Percentiles rank a stretch among this genome's conserved stretches.
These are phyloP conservation scores for Talaromyces sp. DNA, from an alignment of 2,329 filamentous ascomycete species.

Conservation along the genomic window DNA sequence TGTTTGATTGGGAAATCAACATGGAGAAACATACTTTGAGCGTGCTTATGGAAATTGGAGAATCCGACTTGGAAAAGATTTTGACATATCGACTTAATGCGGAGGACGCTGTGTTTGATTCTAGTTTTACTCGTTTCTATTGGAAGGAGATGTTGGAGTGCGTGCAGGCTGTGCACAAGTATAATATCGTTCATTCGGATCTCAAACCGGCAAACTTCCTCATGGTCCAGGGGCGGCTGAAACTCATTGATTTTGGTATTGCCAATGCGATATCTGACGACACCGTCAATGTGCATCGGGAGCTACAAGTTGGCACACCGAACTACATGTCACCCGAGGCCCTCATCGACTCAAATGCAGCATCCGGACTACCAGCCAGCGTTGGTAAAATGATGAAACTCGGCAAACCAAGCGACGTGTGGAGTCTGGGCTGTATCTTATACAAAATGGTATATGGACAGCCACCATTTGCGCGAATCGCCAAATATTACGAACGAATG, in stretches of 20 bases:
- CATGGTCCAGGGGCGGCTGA: slow-evolving; percentile 81
- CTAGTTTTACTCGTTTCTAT: slow-evolving; percentile 91
- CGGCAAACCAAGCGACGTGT: slow-evolving; percentile 92
- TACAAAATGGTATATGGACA: slow-evolving; percentile 98
- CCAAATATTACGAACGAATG: slow-evolving; percentile 79
- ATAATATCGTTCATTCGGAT: slow-evolving; percentile 94
- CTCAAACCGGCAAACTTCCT: slow-evolving; percentile 97
- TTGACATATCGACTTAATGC: slow-evolving; percentile 69
- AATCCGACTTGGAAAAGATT: slow-evolving; percentile 85
- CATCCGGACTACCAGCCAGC: slow-evolving; percentile 47
- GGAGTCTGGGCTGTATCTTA: slow-evolving; percentile 92
- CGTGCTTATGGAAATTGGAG: slow-evolving; percentile 95
- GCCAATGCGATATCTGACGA: slow-evolving; percentile 96
- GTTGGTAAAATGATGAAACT: slow-evolving; percentile 81
- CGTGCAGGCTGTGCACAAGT: slow-evolving; percentile 79
- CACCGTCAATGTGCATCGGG: slow-evolving; percentile 95
- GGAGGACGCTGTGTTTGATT: slow-evolving; percentile 73
- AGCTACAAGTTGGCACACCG: slow-evolving; percentile 90
- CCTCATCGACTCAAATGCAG: slow-evolving; percentile 78
- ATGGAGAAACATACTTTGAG: slow-evolving; percentile 84
- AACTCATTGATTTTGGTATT: slow-evolving; percentile 98
- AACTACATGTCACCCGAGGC: slow-evolving; percentile 99
- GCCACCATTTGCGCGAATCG: slow-evolving; percentile 90
- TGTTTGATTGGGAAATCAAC: slow-evolving; percentile 93
- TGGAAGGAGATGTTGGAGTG: slow-evolving; percentile 99